Percentiles rank a stretch among this genome's conserved stretches.
Conservation (phyloP, 176 grass and related monocot species). For the Eremochloa ophiuroides region DNA sequence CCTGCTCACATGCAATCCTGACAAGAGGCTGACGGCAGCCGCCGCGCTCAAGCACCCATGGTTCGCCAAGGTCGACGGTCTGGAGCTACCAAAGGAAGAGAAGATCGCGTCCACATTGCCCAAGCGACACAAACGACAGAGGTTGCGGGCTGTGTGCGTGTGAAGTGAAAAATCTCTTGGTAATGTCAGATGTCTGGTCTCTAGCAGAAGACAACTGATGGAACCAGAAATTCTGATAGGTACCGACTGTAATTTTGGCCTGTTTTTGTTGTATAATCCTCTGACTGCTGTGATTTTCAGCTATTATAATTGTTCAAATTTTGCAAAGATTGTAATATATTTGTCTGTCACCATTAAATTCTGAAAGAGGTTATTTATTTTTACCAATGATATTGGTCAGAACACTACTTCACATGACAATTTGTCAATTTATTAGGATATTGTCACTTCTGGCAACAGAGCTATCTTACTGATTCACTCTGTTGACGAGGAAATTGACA, state of each 20-base stretch:
- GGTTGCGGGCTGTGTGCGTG: neutral
- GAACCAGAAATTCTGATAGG: neutral
- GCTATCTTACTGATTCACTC: neutral
- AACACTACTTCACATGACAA: neutral
- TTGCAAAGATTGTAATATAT: neutral
- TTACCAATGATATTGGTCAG: neutral
- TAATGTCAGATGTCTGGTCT: neutral
- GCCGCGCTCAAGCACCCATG: neutral
- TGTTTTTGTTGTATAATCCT: neutral
- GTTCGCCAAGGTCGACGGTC: neutral
- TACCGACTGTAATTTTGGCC: neutral
- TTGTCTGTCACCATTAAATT: neutral
- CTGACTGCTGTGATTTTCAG: neutral
- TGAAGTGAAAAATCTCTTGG: neutral
- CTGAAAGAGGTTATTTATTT: no score
- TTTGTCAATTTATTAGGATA: neutral
- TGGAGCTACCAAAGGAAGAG: neutral
- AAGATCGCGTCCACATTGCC: neutral
- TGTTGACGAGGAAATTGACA: no score
- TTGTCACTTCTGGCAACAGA: neutral
- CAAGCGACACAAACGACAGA: neutral
- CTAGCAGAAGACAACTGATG: neutral
- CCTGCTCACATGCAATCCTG: neutral
- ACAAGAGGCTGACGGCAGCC: neutral
- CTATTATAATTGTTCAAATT: neutral